Evolutionary conservation across 352 stramenopile species (phyloP), one percentile per base, ranked within the genome.

Genomic region (Globisporangium mamillatum): DNA sequence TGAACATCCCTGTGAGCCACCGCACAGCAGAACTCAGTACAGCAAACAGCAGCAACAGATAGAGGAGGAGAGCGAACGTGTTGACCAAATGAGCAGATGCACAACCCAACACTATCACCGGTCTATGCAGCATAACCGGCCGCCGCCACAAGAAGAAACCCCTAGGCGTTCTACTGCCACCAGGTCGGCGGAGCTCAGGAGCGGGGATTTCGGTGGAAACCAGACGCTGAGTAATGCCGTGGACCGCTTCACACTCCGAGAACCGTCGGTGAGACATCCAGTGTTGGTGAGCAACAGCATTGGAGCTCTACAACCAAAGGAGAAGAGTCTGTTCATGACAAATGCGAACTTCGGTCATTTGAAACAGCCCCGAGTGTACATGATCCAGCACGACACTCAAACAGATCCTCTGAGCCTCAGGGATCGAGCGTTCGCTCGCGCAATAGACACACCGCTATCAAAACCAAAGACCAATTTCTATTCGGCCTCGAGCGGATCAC

Each of bases 191-290:
- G 54, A 70, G 32, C 27, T 75, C 55, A 81, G 85, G 1, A 80
- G 72, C 56, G 85, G 79, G 24, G 77, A 93, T n/a, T 92, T 93
- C 60, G 75, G 66, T 3, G 18, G 18, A 10, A 90, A 90, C 60
- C 86, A 81, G 69, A 86, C 79, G 16, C 73, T 91, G 16, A 71
- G 79, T 6, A 80, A 93, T 70, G 82, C 86, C 1, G 79, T 91
- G 36, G 60, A 80, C 18, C 69, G 57, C 18, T 91, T 90, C 50
- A 75, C 73, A 8, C 67, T 93, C 3, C 77, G 81, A 27, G 69
- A 88, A 22, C 69, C 18, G 25, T 10, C 44, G 1, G 67, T 66
- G 44, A 10, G 27, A 61, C 8, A 48, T 27, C 18, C 44, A 22
- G 5, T 4, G 44, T 18, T 22, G 20, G 18, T 6, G 5, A 52